Percentiles rank a stretch among this genome's conserved stretches.
These are phyloP conservation scores for Yarrowia sp. DNA, from an alignment of 805 yeast genomes.

Conservation along the genomic window DNA sequence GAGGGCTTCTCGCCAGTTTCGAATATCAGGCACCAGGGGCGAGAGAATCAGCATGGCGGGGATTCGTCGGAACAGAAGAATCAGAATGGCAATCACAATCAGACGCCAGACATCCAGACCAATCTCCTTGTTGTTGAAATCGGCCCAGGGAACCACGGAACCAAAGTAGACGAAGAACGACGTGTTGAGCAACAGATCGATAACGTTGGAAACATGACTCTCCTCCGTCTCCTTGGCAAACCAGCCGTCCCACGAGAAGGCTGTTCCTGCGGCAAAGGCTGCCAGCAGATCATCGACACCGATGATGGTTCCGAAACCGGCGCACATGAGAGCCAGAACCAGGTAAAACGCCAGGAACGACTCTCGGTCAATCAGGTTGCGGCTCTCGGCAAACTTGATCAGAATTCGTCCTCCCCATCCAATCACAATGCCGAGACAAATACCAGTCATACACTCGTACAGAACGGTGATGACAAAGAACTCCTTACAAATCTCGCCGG, in stretches of 20 bases:
- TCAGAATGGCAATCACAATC: constrained; percentile 72
- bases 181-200: constrained; percentile 80
- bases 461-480: constrained; percentile 80
- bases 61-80: constrained; percentile 76
- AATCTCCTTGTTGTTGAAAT: constrained; percentile 64
- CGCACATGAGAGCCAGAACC: constrained; percentile 80
- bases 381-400: constrained; percentile 74
- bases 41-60: constrained; percentile 81
- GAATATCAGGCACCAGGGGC: constrained; percentile 83
- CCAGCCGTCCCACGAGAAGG: constrained; percentile 94
- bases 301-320: constrained; percentile 85
- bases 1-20: constrained; percentile 91
- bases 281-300: constrained; percentile 90
- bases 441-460: constrained; percentile 84
- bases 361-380: constrained; percentile 80
- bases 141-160: constrained; percentile 87
- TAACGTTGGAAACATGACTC: constrained; percentile 86
- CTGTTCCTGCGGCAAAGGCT: constrained; percentile 91
- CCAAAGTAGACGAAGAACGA: constrained; percentile 91
- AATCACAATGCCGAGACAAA: constrained; percentile 71
- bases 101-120: constrained; percentile 84
- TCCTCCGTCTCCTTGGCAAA: constrained; percentile 83
- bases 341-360: constrained; percentile 86
- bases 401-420: constrained; percentile 76
- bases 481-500: constrained; percentile 73